These are phyloP conservation scores for Botrytis medusae DNA, from an alignment of 2,329 filamentous ascomycete genomes.

Conservation along the genomic window DNA sequence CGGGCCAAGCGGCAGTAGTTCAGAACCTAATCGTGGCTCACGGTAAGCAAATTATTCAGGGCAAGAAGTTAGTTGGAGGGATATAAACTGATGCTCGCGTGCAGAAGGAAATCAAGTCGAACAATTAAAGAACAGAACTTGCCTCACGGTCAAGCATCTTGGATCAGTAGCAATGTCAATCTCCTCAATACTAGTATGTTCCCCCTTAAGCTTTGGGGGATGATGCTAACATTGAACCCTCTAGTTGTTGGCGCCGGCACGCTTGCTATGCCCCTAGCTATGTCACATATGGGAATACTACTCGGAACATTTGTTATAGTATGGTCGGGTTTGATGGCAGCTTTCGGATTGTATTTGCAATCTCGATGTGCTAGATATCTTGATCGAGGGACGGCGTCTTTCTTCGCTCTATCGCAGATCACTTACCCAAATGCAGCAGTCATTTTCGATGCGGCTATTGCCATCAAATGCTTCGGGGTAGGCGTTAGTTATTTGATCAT, in stretches of 20 bases:
- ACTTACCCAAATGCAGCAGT: constrained; percentile 96
- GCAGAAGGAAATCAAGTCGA: constrained; percentile 34
- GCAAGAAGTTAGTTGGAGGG: neutral
- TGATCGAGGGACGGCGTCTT: constrained; percentile 83
- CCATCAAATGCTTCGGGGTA: constrained; percentile 97
- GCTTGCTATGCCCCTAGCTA: constrained; percentile 80
- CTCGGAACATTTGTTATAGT: constrained; percentile 81
- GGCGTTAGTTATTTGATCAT: constrained; percentile 98
- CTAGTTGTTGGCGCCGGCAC: constrained; percentile 93
- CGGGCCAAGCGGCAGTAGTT: constrained; percentile 29
- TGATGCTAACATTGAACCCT: constrained; percentile 27
- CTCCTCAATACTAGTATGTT: constrained; percentile 87
- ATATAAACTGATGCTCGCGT: constrained; percentile 12
- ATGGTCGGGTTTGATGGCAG: constrained; percentile 86
- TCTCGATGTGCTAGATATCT: constrained; percentile 90
- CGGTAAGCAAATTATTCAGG: constrained; percentile 26
- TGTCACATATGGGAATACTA: constrained; percentile 92
- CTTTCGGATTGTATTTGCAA: constrained; percentile 93
- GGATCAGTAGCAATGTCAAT: constrained; percentile 90
- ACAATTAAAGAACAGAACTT: constrained; percentile 67
- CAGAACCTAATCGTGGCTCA: constrained; percentile 34
- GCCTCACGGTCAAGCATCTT: constrained; percentile 72
- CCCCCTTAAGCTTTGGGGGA: constrained; percentile 23
- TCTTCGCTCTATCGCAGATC: constrained; percentile 95
- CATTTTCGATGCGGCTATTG: constrained; percentile 92